Conservation (phyloP, 257 asterid genomes). For the Nemophila menziesii region DNA sequence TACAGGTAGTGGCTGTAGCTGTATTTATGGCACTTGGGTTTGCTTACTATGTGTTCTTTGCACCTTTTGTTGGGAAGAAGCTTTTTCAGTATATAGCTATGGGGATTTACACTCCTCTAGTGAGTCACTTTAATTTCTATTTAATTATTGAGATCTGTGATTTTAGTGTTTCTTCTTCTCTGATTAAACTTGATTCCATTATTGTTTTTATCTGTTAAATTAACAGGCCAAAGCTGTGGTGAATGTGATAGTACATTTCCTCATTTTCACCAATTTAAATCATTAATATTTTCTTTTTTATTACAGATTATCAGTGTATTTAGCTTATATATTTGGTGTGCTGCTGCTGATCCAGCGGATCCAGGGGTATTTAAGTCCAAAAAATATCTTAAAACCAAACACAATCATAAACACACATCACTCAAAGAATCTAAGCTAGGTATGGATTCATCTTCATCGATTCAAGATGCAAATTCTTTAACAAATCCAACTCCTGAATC, state of each 20-base stretch:
- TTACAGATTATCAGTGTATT: conserved; percentile 64
- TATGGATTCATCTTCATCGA: conserved; percentile 48
- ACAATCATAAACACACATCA: conserved; percentile 29
- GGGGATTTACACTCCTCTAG: conserved; percentile 98
- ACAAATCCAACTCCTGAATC: conserved; percentile 26
- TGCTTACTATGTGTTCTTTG: conserved; percentile 98
- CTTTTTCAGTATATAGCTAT: conserved; percentile 65
- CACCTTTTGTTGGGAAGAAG: conserved; percentile 89
- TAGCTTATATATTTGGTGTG: conserved; percentile 91
- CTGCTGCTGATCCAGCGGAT: conserved; percentile 95
- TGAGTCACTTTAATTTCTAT: conserved; percentile 26
- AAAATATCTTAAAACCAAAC: conserved; percentile 50
- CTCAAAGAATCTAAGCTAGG: conserved; percentile 39
- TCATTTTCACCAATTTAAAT: no score
- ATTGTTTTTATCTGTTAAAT: conserved; percentile 2
- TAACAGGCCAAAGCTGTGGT: no score
- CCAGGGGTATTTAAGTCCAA: conserved; percentile 79
- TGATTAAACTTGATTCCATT: conserved; percentile 20
- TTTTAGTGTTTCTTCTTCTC: conserved; percentile 19
- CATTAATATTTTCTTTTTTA: conserved; percentile 1
- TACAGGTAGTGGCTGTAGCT: conserved; percentile 99
- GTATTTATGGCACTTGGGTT: conserved; percentile 97
- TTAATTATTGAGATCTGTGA: conserved; percentile 37
- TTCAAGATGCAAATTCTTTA: conserved; percentile 38
- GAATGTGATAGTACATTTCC: background rate